Conservation (phyloP, 106 monocot genomes). For the Gastrodia elata region DNA sequence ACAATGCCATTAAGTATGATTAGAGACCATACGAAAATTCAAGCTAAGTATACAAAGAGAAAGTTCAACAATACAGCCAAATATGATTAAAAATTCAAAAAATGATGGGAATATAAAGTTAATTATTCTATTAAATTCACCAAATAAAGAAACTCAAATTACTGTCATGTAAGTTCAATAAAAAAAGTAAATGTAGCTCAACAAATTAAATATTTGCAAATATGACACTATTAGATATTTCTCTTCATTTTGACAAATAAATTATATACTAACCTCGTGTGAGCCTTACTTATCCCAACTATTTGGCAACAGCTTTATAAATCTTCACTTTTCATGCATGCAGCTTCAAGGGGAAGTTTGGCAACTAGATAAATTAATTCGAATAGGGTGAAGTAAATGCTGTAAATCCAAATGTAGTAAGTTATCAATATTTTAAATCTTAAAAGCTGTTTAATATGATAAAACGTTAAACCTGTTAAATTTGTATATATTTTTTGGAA, state of each 20-base stretch:
- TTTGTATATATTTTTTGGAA: too few relatives aligned
- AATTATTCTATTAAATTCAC: background rate
- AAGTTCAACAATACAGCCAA: background rate
- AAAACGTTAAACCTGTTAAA: too few relatives aligned
- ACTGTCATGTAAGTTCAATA: background rate
- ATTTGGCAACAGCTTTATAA: background rate
- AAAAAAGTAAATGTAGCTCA: background rate
- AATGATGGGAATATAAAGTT: background rate
- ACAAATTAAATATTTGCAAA: background rate
- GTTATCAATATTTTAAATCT: background rate
- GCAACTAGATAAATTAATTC: background rate
- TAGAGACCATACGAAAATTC: background rate
- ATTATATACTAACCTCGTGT: background rate
- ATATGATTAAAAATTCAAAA: background rate
- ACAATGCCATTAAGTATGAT: background rate
- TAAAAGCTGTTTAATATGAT: too few relatives aligned
- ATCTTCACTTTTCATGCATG: background rate
- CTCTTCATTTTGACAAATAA: background rate
- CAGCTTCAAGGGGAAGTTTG: too few relatives aligned
- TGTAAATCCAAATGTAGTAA: background rate
- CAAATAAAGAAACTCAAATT: background rate
- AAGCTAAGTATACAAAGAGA: background rate
- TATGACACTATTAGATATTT: background rate
- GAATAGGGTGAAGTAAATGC: background rate
- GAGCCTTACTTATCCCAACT: background rate